Base-by-base conservation (phyloP, 1,139 yeast genomes). In the Candida gigantensis region DNA sequence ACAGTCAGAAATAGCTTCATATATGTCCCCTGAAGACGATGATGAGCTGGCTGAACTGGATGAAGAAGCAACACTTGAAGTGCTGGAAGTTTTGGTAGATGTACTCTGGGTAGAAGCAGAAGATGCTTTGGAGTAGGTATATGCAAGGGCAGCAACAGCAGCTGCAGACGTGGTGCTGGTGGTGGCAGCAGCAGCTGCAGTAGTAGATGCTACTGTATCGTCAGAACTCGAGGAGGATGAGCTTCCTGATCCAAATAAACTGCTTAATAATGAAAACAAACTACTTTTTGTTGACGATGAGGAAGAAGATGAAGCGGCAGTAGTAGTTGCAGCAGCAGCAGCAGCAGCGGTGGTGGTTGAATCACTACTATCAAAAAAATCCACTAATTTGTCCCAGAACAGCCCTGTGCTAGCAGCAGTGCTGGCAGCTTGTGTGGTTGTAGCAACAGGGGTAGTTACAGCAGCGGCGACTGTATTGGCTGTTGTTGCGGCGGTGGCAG, bases 1-100 rank as follows among this genome's bases (percentile, higher is more conserved):
- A 21, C 46, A 44, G 23, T 49, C 41, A 25, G 40, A 28, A 36
- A 79, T 64, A 13, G 65, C 40, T 9, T 62, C 38, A 9, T 64
- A 28, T 7, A 59, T 30, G 15, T 51, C 41, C 9, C 52, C 36
- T 6, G 38, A 13, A 2, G 53, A 24, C 10, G 46, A 21, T 2
- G 47, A 20, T 3, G 50, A 16, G 13, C 49, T 30, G 4, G 49
- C 12, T 1, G 58, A 12, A 17, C 26, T 26, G 18, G 28, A 8
- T 8, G 24, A 25, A 24, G 28, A 17, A 27, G 24, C 30, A 40
- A 14, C 23, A 42, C 3, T 35, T 21, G 17, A 47, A 35, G 43
- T 40, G n/a, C n/a, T 42, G 31, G 39, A 28, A 28, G 23, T 35
- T 27, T 32, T 44, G 3, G 33, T 29, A 6, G 45, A 28, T 4